Percentiles rank a stretch among this genome's conserved stretches.
Evolutionary conservation across 2,329 filamentous ascomycete species (phyloP).

Genomic region (Phialemonium atrogriseum): DNA sequence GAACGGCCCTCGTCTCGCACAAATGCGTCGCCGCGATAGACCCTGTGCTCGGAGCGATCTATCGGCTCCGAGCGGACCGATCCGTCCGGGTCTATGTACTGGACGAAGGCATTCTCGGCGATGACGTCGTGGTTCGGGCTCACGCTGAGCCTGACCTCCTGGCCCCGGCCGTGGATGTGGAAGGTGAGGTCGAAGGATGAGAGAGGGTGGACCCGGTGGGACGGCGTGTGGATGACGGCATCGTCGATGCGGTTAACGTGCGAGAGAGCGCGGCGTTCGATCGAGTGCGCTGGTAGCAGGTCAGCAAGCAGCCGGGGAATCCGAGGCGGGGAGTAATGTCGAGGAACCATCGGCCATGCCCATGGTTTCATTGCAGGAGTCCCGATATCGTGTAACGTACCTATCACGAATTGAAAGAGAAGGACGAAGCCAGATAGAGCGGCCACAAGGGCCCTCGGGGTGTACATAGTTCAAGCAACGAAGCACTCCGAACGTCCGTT

Average conservation of each 20-base stretch:
- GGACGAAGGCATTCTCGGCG: constrained; percentile 64
- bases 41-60: constrained; percentile 64
- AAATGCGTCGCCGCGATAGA: constrained; percentile 77
- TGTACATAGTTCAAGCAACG: constrained; percentile 15
- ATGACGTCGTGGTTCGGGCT: constrained; percentile 91
- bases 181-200: constrained; percentile 84
- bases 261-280: constrained; percentile 66
- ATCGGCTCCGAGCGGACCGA: constrained; percentile 59
- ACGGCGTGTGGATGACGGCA: constrained; percentile 68
- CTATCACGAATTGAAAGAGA: constrained; percentile 15
- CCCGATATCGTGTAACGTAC: constrained; percentile 11
- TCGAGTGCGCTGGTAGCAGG: constrained; percentile 52
- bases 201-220: constrained; percentile 68
- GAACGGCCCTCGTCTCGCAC: constrained; percentile 49
- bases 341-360: constrained; percentile 15
- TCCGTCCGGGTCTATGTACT: constrained; percentile 66
- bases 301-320: too few relatives aligned
- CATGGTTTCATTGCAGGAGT: constrained; percentile 6
- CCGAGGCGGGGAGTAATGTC: constrained; percentile 14
- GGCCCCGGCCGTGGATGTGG: constrained; percentile 55
- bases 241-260: constrained; percentile 67
- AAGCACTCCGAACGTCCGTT: constrained; percentile 2
- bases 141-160: constrained; percentile 69
- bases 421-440: constrained; percentile 15
- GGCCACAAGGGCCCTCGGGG: constrained; percentile 20